A percentile compares a stretch with the other conserved stretches of the same genome.
Conservation (phyloP, 2,329 filamentous ascomycete species). For the Fusarium equiseti region DNA sequence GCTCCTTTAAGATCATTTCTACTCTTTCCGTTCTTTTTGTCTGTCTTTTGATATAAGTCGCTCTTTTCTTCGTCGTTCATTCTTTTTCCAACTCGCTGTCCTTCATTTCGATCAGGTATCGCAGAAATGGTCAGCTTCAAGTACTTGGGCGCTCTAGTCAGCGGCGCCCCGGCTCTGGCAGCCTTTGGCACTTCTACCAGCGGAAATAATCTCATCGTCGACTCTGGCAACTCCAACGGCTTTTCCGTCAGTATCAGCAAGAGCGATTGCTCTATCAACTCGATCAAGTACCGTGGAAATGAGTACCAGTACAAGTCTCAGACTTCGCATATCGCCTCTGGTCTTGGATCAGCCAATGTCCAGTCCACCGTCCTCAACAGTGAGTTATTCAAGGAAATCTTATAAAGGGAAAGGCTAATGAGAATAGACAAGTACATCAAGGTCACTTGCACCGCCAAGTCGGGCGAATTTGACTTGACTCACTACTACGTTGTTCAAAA, state of each 20-base stretch:
- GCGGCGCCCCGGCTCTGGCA: constrained; percentile 50
- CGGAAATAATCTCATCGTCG: constrained; percentile 59
- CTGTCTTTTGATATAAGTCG: neutral
- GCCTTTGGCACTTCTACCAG: constrained; percentile 59
- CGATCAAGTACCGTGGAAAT: constrained; percentile 69
- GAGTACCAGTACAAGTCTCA: constrained; percentile 66
- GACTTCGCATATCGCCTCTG: constrained; percentile 57
- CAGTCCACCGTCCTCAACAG: constrained; percentile 56
- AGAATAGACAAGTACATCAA: constrained; percentile 63
- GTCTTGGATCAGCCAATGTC: constrained; percentile 64
- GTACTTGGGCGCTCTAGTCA: constrained; percentile 46
- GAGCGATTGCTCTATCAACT: constrained; percentile 72
- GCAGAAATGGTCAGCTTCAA: constrained; percentile 42
- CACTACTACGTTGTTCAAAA: constrained; percentile 73
- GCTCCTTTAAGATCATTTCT: neutral
- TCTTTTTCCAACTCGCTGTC: neutral
- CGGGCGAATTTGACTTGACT: constrained; percentile 59
- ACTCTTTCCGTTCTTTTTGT: constrained; percentile 6
- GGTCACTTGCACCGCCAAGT: constrained; percentile 69
- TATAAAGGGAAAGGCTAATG: constrained; percentile 3
- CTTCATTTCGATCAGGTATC: constrained; percentile 31
- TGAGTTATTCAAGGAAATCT: constrained; percentile 16
- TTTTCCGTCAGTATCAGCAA: constrained; percentile 64
- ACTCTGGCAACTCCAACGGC: constrained; percentile 62
- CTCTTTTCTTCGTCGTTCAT: neutral